phyloP scores from a whole-genome alignment of 257 asterid genomes.

The Nemophila menziesii region DNA sequence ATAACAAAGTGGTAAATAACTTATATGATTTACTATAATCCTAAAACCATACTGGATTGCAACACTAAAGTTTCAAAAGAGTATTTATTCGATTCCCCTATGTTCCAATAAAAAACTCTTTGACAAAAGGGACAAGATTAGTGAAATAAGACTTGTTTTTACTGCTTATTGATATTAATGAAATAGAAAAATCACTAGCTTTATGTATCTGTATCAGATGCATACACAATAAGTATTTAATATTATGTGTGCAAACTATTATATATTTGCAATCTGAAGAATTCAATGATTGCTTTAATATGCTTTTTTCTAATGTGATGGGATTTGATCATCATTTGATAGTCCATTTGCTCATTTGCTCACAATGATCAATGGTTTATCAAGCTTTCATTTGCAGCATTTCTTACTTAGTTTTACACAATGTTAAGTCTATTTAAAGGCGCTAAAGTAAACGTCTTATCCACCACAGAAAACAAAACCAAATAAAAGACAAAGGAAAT shows the following conservation, averaged over 20 bases:
- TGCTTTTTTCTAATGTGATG: not conserved
- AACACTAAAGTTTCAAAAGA: not conserved
- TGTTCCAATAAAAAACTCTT: not conserved
- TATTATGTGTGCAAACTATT: not conserved
- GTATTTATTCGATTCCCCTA: not conserved
- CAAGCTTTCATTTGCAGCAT: not conserved
- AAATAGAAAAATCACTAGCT: not conserved
- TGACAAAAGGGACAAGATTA: not conserved
- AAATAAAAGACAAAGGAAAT: conserved; percentile 40
- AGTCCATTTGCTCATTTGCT: not conserved
- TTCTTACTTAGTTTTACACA: not conserved
- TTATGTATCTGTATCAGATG: not conserved
- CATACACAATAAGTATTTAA: not conserved
- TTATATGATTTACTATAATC: not conserved
- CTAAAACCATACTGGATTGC: not conserved
- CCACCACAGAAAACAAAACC: conserved; percentile 37
- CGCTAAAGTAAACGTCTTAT: conserved; percentile 6
- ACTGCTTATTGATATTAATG: not conserved
- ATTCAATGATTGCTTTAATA: not conserved
- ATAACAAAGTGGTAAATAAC: not conserved
- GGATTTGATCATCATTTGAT: not conserved
- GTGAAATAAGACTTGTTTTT: not conserved
- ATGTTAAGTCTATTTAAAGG: not conserved
- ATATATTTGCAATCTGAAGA: not conserved
- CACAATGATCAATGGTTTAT: not conserved